phyloP scores from a whole-genome alignment of 164 flowering plant species.

The Platanus orientalis region DNA sequence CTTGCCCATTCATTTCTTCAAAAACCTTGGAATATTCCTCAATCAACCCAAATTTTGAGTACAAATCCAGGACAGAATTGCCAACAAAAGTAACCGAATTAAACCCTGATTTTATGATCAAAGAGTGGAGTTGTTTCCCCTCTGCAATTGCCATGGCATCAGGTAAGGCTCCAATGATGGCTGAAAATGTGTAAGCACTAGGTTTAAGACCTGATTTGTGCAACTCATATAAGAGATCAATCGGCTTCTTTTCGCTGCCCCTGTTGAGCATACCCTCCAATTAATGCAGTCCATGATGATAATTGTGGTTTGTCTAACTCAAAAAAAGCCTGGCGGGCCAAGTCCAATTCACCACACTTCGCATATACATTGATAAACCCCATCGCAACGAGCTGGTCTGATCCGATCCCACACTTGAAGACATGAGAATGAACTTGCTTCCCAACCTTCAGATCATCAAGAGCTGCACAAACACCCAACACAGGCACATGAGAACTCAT shows the following conservation, averaged over 20 bases:
- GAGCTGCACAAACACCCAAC: constrained; percentile 20
- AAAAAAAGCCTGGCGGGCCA: constrained; percentile 20
- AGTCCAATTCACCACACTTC: constrained; percentile 30
- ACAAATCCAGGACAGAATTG: constrained; percentile 37
- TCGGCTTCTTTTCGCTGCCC: constrained; percentile 30
- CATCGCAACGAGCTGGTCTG: constrained; percentile 32
- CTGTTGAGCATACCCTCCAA: constrained; percentile 35
- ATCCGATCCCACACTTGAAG: constrained; percentile 30
- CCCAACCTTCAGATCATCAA: no score
- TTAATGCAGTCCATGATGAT: constrained; percentile 37
- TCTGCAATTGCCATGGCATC: constrained; percentile 14
- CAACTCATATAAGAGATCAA: constrained; percentile 29
- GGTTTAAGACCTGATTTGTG: constrained; percentile 30
- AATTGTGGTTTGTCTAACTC: constrained; percentile 28
- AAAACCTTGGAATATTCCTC: constrained; percentile 29
- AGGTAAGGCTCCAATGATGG: constrained; percentile 35
- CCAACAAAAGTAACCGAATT: constrained; percentile 25
- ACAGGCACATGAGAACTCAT: constrained; percentile 29
- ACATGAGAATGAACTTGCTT: constrained; percentile 31
- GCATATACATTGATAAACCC: constrained; percentile 35
- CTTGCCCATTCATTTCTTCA: constrained; percentile 23
- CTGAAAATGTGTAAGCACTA: constrained; percentile 32
- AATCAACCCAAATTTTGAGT: constrained; percentile 26
- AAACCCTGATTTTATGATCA: constrained; percentile 23
- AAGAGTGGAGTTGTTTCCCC: constrained; percentile 38